Conservation (phyloP, 306 rosid species). For the Lathyrus tuberosus region DNA sequence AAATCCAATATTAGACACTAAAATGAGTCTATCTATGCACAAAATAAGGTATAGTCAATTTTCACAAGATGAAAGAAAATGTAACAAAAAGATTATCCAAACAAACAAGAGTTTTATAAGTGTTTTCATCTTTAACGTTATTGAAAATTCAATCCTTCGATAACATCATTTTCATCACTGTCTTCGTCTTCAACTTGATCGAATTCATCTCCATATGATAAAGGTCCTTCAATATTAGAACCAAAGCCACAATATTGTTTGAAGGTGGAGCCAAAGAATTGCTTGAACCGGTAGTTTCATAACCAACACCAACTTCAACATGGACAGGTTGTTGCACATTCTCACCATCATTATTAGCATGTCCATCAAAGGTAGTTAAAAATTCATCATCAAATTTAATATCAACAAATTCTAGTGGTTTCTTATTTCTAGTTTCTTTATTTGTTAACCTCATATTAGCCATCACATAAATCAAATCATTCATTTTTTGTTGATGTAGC, state of each 20-base stretch:
- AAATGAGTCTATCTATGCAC: no score
- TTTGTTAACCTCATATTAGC: neutral
- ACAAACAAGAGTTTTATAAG: no score
- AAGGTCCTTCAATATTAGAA: no score
- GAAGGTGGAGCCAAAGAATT: neutral
- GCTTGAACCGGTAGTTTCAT: neutral
- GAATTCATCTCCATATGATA: no score
- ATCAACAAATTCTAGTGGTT: neutral
- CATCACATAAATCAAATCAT: neutral
- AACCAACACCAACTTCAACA: neutral
- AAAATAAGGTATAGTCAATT: no score
- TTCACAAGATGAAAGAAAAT: no score
- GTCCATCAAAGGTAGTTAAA: neutral
- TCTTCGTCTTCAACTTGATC: no score
- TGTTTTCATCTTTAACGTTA: no score
- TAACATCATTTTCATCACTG: no score
- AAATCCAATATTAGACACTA: no score
- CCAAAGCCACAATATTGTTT: neutral
- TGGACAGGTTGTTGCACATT: neutral
- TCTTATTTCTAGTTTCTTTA: neutral
- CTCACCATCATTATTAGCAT: neutral
- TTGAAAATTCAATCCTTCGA: no score
- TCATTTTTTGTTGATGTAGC: neutral
- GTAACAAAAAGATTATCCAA: no score
- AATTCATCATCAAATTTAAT: neutral